Evolutionary conservation across 176 grass and related monocot genomes (phyloP), one percentile per base, ranked within the genome.

Genomic region (Musa schizocarpa): DNA sequence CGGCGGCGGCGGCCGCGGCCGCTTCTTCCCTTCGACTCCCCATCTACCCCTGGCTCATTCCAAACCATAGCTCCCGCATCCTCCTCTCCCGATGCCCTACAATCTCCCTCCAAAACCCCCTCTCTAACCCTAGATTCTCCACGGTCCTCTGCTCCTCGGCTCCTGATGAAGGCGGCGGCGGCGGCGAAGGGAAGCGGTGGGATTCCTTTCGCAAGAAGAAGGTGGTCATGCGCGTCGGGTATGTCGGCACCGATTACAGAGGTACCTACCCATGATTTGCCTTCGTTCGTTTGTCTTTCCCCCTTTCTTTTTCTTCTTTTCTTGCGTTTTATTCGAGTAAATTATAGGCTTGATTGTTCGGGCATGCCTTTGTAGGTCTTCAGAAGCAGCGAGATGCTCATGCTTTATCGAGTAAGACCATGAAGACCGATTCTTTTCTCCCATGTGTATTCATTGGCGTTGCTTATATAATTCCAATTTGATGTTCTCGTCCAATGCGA

Each of bases 121-220:
- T 74, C 11, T 22, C 72, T 6, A 82, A 70, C 51, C 82, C 82
- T 22, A 80, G 82, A 57, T 81, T 74, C 73, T 74, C 53, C 20
- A 81, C 80, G 19, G 51, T 79, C 54, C 52, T 87, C 63, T 63
- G 75, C 59, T 63, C 68, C 58, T 53, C 66, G 50, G 75, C 52
- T 29, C 13, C 48, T 48, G 29, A 50, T 50, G 2, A 11, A 34
- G 68, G 21, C 12, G 52, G 53, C 13, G 69, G 57, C 53, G 80
- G 54, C 25, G 69, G 74, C 16, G 72, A 73, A 3, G 78, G 81
- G 63, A 85, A 75, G 82, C 83, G 78, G 53, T 98, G 95, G 95
- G 86, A 91, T 25, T 87, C 95, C 2, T 78, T 82, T 23, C 84
- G 82, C 68, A 98, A 98, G 90, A 98, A 98, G 84, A 91, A 89